Evolutionary conservation across 2,329 filamentous ascomycete genomes (phyloP), one percentile per base, ranked within the genome.

Genomic region (Mariannaea elegans): DNA sequence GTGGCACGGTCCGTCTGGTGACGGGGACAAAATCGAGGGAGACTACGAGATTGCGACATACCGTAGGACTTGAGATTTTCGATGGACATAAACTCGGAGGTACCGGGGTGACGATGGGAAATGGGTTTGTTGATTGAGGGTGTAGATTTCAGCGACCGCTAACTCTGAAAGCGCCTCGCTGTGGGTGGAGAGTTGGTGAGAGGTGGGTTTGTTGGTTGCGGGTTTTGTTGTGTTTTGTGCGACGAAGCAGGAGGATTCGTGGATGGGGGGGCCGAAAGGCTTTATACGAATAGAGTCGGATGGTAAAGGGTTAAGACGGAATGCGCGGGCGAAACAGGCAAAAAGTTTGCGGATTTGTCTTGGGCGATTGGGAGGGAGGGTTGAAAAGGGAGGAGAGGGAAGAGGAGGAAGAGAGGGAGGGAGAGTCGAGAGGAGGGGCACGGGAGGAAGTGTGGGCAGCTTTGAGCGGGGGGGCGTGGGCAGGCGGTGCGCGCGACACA

Each of bases 21-120:
- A n/a, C 6, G n/a, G 24, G 3, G 13, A 13, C 18, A 32, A 2
- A 24, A n/a, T 16, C 24, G n/a, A 7, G 27, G 31, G 41, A 27
- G 21, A 44, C 19, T 19, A 14, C 36, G 56, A 52, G 51, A 34
- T 31, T 23, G 13, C 19, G 56, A 85, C 91, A 78, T 83, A 95
- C 92, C 92, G 89, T 93, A 93, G 86, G 90, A 89, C 89, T 95
- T 95, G 84, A 96, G 91, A 88, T 96, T 96, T 93, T 95, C 91
- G 91, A 95, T 95, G 89, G 92, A 95, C 92, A 95, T 95, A 94
- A 93, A 94, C 90, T 91, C 89, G 89, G 84, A 87, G 88, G 88
- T 86, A 76, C 77, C 74, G 81, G 83, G 84, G 81, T 80, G 72
- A 77, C 78, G 73, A 77, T 77, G 81, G 83, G 82, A 84, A 80